phyloP scores from a whole-genome alignment of 768 basidiomycete species.

The Lactarius trivialis region DNA sequence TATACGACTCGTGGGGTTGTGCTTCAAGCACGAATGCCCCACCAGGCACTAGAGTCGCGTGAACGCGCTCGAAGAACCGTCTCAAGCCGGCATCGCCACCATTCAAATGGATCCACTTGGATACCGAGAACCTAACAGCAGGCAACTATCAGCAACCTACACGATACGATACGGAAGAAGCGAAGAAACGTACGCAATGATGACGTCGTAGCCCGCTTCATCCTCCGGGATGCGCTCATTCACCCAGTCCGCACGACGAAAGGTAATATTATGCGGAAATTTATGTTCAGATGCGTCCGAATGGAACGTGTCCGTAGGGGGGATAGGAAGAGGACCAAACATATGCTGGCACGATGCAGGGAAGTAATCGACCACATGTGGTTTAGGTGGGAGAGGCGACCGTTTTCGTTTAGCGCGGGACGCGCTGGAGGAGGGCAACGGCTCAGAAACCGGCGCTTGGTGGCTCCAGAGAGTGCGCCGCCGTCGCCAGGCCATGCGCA shows the following conservation, averaged over 20 bases:
- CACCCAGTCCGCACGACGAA: constrained; percentile 73
- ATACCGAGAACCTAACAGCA: constrained; percentile 61
- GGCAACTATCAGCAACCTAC: neutral
- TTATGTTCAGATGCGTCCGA: constrained; percentile 23
- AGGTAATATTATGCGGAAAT: constrained; percentile 78
- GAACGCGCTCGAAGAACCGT: constrained; percentile 58
- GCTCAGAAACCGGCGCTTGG: constrained; percentile 38
- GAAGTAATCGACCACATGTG: constrained; percentile 48
- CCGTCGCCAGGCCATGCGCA: constrained; percentile 71
- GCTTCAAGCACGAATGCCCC: constrained; percentile 76
- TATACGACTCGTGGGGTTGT: constrained; percentile 81
- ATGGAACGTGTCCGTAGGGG: constrained; percentile 33
- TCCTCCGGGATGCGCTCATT: constrained; percentile 49
- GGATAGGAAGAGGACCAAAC: constrained; percentile 69
- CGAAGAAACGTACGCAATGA: constrained; percentile 58
- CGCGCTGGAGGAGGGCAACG: constrained; percentile 10
- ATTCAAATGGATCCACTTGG: constrained; percentile 92
- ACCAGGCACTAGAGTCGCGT: constrained; percentile 48
- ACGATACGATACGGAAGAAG: neutral
- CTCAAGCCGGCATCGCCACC: constrained; percentile 66
- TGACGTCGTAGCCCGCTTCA: constrained; percentile 60
- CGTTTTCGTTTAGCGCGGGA: constrained; percentile 22
- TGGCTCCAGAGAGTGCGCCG: constrained; percentile 65
- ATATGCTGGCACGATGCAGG: constrained; percentile 71
- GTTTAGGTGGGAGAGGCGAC: neutral